phyloP scores from a whole-genome alignment of 2,329 filamentous ascomycete species.

The Metarhizium robertsii region DNA sequence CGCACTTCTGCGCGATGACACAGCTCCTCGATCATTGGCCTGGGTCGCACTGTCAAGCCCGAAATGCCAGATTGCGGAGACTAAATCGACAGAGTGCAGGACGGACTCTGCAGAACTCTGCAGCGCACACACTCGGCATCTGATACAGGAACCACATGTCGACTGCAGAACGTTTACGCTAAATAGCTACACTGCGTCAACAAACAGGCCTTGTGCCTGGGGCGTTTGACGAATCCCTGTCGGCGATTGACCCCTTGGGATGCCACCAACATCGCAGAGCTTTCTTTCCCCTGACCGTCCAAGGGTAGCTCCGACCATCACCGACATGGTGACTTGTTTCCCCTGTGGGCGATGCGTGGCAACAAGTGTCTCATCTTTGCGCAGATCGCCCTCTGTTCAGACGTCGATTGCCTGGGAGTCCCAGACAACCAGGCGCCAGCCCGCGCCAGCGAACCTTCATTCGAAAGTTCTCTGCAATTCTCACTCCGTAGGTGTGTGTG shows the following conservation, averaged over 20 bases:
- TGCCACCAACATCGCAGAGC: background rate
- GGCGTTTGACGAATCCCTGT: background rate
- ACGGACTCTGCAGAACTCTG: background rate
- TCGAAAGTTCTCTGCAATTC: background rate
- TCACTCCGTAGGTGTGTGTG: background rate
- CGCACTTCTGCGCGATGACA: background rate
- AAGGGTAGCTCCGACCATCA: background rate
- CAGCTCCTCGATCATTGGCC: background rate
- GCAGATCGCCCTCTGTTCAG: conserved; percentile 2
- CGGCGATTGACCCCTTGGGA: background rate
- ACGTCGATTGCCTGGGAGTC: background rate
- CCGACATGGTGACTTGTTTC: background rate
- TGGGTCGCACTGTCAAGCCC: background rate
- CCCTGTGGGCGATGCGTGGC: conserved; percentile 1
- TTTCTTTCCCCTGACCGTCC: background rate
- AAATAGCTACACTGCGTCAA: background rate
- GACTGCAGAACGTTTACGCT: background rate
- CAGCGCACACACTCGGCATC: background rate
- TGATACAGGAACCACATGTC: background rate
- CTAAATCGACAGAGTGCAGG: background rate
- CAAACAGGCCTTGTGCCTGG: background rate
- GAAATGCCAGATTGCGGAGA: background rate
- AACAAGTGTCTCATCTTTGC: conserved; percentile 3
- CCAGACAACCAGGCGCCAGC: background rate
- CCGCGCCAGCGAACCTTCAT: background rate